phyloP scores from a whole-genome alignment of 164 flowering plant species.

The Houttuynia cordata region DNA sequence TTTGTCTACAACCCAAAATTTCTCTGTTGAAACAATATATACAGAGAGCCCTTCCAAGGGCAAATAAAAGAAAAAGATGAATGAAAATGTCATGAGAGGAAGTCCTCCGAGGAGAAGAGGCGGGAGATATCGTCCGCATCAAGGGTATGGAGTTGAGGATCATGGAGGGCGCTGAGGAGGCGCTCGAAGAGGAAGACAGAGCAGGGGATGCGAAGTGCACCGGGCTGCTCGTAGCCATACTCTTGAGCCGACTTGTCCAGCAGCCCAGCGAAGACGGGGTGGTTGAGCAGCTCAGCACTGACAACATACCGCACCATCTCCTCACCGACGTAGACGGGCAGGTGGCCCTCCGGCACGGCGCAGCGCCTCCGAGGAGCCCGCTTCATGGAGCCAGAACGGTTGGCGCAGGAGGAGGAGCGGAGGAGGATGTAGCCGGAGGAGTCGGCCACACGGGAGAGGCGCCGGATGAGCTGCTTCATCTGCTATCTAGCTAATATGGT shows the following conservation, averaged over 20 bases:
- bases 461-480: slow-evolving; percentile 61
- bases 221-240: slow-evolving; percentile 90
- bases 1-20: too few species aligned
- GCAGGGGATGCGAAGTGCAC: slow-evolving; percentile 79
- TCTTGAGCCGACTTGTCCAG: slow-evolving; percentile 80
- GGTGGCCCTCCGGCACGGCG: slow-evolving; percentile 60
- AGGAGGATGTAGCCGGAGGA: slow-evolving; percentile 49
- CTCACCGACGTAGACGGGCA: slow-evolving; percentile 91
- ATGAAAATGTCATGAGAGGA: not conserved
- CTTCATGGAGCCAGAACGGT: slow-evolving; percentile 5
- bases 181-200: slow-evolving; percentile 61
- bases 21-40: too few species aligned
- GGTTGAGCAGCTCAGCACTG: slow-evolving; percentile 67
- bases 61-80: too few species aligned
- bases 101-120: not conserved
- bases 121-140: not conserved
- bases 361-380: slow-evolving; percentile 3
- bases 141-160: not conserved
- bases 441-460: slow-evolving; percentile 55
- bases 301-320: slow-evolving; percentile 84
- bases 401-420: slow-evolving; percentile 21
- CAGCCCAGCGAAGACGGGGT: slow-evolving; percentile 55
- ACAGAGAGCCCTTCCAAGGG: too few species aligned
- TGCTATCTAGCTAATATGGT: too few species aligned
- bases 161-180: not conserved